Conservation (phyloP, 257 asterid genomes). For the Solanum habrochaites region DNA sequence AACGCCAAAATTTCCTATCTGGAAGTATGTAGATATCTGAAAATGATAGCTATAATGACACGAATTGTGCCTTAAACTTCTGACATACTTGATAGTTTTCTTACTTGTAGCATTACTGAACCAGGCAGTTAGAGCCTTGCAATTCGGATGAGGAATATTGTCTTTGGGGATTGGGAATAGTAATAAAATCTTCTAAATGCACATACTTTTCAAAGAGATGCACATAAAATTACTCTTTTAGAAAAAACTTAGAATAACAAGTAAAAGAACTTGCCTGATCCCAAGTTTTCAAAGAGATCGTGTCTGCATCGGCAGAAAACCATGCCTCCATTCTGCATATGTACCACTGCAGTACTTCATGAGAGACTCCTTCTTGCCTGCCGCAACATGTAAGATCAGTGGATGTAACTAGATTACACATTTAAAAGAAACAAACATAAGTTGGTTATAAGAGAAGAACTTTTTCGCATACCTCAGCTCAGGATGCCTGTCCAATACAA, state of each 20-base stretch:
- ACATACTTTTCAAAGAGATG: background rate
- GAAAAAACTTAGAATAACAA: background rate
- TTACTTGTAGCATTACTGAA: background rate
- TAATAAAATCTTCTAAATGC: background rate
- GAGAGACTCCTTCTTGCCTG: slow-evolving; percentile 85
- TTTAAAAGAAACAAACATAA: background rate
- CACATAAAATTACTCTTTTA: background rate
- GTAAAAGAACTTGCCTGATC: slow-evolving; percentile 56
- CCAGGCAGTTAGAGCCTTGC: background rate
- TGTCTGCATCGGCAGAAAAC: slow-evolving; percentile 98
- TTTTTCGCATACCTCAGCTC: slow-evolving; percentile 47
- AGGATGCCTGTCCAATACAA: slow-evolving; percentile 69
- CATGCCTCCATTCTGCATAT: slow-evolving; percentile 99
- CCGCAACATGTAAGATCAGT: background rate
- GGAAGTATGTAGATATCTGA: background rate
- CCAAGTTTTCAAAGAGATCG: slow-evolving; percentile 92
- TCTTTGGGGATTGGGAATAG: background rate
- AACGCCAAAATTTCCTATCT: background rate
- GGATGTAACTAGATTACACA: background rate
- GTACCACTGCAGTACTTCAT: slow-evolving; percentile 92
- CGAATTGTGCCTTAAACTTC: background rate
- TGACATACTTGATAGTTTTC: background rate
- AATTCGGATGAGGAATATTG: background rate
- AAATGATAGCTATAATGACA: background rate
- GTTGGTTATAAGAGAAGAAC: background rate